phyloP scores from a whole-genome alignment of 2,329 filamentous ascomycete species.

The Whalleya microplaca region DNA sequence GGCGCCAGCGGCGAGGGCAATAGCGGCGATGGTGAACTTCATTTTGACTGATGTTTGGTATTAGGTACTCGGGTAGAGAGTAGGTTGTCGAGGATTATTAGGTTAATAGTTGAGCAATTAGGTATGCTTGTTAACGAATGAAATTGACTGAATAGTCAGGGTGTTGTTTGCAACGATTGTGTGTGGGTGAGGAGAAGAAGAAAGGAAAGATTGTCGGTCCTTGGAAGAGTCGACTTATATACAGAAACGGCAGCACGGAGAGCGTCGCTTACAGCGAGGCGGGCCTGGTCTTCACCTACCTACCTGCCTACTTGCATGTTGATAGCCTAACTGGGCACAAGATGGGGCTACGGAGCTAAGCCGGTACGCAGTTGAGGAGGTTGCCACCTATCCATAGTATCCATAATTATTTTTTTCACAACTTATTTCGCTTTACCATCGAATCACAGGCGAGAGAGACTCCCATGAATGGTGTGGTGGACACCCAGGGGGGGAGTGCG shows the following conservation, averaged over 20 bases:
- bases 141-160: slow-evolving; percentile 62
- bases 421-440: slow-evolving; percentile 34
- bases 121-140: slow-evolving; percentile 54
- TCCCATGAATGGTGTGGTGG: background rate
- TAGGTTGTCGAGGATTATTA: slow-evolving; percentile 39
- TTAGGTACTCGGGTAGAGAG: slow-evolving; percentile 39
- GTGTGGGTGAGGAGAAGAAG: slow-evolving; percentile 49
- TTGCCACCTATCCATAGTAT: slow-evolving; percentile 15
- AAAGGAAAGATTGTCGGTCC: slow-evolving; percentile 41
- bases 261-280: slow-evolving; percentile 24
- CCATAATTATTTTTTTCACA: slow-evolving; percentile 26
- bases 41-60: slow-evolving; percentile 60
- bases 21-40: slow-evolving; percentile 62
- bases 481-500: slow-evolving; percentile 6
- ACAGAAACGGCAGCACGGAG: slow-evolving; percentile 37
- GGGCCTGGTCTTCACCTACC: slow-evolving; percentile 19
- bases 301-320: background rate
- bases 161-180: slow-evolving; percentile 48
- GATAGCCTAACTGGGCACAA: slow-evolving; percentile 17
- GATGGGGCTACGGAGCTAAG: slow-evolving; percentile 21
- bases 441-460: slow-evolving; percentile 21
- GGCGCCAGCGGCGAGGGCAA: slow-evolving; percentile 55
- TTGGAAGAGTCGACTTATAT: slow-evolving; percentile 52
- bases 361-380: slow-evolving; percentile 6
- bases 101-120: slow-evolving; percentile 32